Evolutionary conservation across 1,284 basidiomycete genomes (phyloP), one percentile per base, ranked within the genome.

Genomic region (Athelia psychrophila): DNA sequence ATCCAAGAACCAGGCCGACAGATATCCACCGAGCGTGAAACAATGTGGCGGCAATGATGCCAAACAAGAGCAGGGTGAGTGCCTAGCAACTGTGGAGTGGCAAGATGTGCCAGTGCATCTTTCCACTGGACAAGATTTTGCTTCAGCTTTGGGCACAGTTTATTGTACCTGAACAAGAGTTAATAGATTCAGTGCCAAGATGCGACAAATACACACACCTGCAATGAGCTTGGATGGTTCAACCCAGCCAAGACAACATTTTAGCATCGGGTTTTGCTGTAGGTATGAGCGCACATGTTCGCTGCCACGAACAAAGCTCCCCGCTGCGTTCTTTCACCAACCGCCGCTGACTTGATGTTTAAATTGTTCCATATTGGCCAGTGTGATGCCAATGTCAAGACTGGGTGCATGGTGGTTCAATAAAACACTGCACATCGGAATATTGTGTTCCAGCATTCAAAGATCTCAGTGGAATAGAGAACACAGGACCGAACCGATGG

Each of bases 331-430:
- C 36, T 60, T 54, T 66, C 67, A 71, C 51, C 54, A 70, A 0
- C 71, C 68, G 3, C 70, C 65, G 45, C 60, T 65, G 0, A 64
- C 44, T 2, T 60, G 49, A 47, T 74, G 73, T 47, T 72, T 69
- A 40, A 72, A 53, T 2, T 56, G 51, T 18, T 73, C 73, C 56
- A 69, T 59, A 19, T 58, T 58, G 2, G 61, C 63, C 22, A 71
- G 56, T 18, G 60, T 60, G 0, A 38, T 22, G 0, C 70, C 69
- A 55, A 74, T 75, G 50, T 76, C 67, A 15, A 58, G 63, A 46
- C 70, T 72, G 1, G 72, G 73, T 9, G 73, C 61, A 8, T 61
- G 64, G 35, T 67, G 68, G 51, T 74, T 74, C 10, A 61, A 67
- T 0, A 66, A 54, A 6, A 73, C 54, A 20, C 65, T 68, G 42